Evolutionary conservation across 257 asterid genomes (phyloP).

Genomic region (Linderniella brevidens): DNA sequence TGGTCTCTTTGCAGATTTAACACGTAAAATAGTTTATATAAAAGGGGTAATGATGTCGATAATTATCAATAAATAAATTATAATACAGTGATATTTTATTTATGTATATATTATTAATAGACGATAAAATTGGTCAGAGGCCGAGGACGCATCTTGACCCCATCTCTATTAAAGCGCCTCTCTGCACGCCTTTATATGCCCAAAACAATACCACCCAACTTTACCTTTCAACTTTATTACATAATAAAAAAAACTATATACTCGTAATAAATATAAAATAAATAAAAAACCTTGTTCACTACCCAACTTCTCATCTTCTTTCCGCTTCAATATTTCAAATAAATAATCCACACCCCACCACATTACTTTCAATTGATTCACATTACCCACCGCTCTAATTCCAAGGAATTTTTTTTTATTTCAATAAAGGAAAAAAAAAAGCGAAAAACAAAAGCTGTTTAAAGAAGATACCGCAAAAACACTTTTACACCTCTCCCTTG

Average conservation of each 20-base stretch:
- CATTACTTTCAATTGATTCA: conserved; percentile 11
- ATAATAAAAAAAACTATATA: neutral
- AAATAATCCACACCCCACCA: neutral
- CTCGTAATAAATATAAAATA: too few species aligned
- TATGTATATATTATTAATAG: too few species aligned
- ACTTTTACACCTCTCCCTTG: too few species aligned
- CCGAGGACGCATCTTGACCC: conserved; percentile 28
- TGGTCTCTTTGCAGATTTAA: too few species aligned
- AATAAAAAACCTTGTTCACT: neutral
- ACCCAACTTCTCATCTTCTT: conserved; percentile 19
- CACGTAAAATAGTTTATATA: too few species aligned
- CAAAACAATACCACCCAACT: neutral
- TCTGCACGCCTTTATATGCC: conserved; percentile 38
- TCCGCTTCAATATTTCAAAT: conserved; percentile 9
- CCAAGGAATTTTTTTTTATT: conserved; percentile 12
- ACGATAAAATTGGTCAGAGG: conserved; percentile 10
- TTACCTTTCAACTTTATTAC: too few species aligned
- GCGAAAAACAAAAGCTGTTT: neutral
- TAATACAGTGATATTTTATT: too few species aligned
- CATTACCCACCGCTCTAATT: conserved; percentile 23
- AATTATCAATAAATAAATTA: too few species aligned
- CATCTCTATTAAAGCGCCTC: conserved; percentile 19
- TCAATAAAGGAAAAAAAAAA: conserved; percentile 3
- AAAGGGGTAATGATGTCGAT: too few species aligned
- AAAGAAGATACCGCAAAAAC: too few species aligned